These are phyloP conservation scores for Aureobasidium sp. DNA, from an alignment of 2,329 filamentous ascomycete genomes.

Conservation along the genomic window DNA sequence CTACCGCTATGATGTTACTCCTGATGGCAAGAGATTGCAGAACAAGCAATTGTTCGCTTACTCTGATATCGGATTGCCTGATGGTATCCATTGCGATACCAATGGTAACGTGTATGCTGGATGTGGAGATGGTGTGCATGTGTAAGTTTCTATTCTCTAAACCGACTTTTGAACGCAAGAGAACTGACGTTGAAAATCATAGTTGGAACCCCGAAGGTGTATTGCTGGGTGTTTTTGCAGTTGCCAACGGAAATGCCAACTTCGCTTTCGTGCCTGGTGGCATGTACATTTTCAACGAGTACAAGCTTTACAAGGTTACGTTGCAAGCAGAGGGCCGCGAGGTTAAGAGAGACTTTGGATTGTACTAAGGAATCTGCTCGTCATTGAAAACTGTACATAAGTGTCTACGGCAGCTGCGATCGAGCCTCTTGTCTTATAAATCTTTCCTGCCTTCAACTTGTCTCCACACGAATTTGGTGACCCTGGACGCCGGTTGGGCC, in stretches of 20 bases:
- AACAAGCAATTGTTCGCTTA: conserved; percentile 15
- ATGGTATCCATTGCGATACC: conserved; percentile 15
- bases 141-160: not conserved
- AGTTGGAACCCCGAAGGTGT: conserved; percentile 13
- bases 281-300: conserved; percentile 25
- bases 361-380: conserved; percentile 4
- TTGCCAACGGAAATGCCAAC: conserved; percentile 30
- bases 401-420: too few relatives aligned
- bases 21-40: conserved; percentile 25
- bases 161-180: too few relatives aligned
- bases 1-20: conserved; percentile 33
- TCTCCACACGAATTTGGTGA: too few relatives aligned
- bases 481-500: not conserved
- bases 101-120: conserved; percentile 14
- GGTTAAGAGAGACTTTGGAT: conserved; percentile 24
- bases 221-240: conserved; percentile 40
- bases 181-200: not conserved
- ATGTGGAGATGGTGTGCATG: conserved; percentile 14
- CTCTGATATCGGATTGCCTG: conserved; percentile 9
- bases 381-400: too few relatives aligned
- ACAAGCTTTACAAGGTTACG: conserved; percentile 25
- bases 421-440: too few relatives aligned
- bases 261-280: conserved; percentile 26
- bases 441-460: too few relatives aligned
- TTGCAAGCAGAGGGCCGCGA: conserved; percentile 25